Conservation (phyloP, 1,284 basidiomycete genomes). For the Tylopilus sp. region DNA sequence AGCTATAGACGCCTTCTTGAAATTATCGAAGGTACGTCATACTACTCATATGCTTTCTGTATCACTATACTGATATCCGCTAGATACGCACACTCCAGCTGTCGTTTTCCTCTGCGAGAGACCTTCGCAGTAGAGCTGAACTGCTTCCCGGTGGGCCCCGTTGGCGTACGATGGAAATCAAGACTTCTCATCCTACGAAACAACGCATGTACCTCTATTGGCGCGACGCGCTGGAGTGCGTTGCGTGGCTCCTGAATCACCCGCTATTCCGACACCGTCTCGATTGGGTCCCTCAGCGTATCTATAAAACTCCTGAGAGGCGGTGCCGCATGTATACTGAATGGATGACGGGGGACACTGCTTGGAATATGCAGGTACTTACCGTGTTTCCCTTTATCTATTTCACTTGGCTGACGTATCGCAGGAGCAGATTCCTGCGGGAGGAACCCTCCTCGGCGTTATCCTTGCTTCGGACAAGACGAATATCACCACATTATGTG, state of each 20-base stretch:
- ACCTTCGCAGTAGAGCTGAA: constrained; percentile 4
- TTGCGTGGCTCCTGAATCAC: constrained; percentile 14
- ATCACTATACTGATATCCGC: not conserved
- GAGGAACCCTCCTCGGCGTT: not conserved
- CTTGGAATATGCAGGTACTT: constrained; percentile 23
- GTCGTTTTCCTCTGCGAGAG: constrained; percentile 12
- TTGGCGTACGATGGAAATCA: constrained; percentile 9
- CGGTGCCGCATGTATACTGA: constrained; percentile 6
- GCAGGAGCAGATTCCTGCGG: not conserved
- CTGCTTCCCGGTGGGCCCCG: constrained; percentile 15
- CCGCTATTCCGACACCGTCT: constrained; percentile 10
- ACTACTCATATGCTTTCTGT: too few relatives aligned
- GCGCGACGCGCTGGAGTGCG: constrained; percentile 10
- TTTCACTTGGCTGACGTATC: too few relatives aligned
- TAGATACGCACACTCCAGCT: not conserved
- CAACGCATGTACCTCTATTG: constrained; percentile 4
- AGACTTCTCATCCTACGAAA: constrained; percentile 6
- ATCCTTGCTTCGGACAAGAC: constrained; percentile 4
- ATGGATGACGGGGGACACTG: constrained; percentile 19
- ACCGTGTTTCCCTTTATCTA: not conserved
- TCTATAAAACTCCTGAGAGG: constrained; percentile 4
- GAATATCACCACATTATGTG: too few relatives aligned
- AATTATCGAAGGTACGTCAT: not conserved
- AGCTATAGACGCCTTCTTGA: constrained; percentile 1
- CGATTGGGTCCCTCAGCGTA: constrained; percentile 4